Base-by-base conservation (phyloP, 2,329 filamentous ascomycete genomes). In the Phyllosticta ampelicida region DNA sequence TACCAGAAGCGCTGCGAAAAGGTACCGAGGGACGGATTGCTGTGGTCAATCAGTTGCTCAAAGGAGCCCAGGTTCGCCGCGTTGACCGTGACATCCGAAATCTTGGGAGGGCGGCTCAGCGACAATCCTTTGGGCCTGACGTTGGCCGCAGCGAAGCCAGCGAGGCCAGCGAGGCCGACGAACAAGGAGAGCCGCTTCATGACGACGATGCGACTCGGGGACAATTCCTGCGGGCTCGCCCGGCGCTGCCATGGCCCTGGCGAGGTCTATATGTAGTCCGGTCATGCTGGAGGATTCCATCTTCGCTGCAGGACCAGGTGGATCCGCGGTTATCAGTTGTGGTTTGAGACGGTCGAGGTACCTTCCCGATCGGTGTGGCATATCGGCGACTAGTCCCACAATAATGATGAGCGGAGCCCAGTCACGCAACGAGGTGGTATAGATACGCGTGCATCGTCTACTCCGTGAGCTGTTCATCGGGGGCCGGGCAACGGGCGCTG, bases 1-100 rank as follows among this genome's bases (percentile, higher is more conserved):
- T 74, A 83, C 71, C 75, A 81, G 65, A 76, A 83, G 49, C 75
- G 73, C 67, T 82, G 79, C 26, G 73, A 70, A 63, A 83, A 83
- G 0, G 77, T 82, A 10, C 80, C 80, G 11, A 80, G 68, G n/a
- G 70, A 70, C 1, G 80, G 80, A 62, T 83, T 71, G 4, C 74
- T 68, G 67, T 86, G 83, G 64, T 86, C 81, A 53, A 85, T 78
- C 56, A 80, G 71, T 67, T 85, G 82, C 61, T 78, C 66, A 60
- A 83, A 84, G 5, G 69, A 73, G 9, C 21, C 26, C 19, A 26
- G 20, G 11, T 26, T 26, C 9, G 26, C 20, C 21, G 23, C 26
- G 9, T 11, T 26, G 19, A 51, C n/a, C 13, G 19, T 13, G 13
- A 11, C 13, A 21, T 51, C 49, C 9, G 6, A 11, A 26, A 51